Base-by-base conservation (phyloP, 805 yeast species). In the Hanseniaspora guilliermondii region DNA sequence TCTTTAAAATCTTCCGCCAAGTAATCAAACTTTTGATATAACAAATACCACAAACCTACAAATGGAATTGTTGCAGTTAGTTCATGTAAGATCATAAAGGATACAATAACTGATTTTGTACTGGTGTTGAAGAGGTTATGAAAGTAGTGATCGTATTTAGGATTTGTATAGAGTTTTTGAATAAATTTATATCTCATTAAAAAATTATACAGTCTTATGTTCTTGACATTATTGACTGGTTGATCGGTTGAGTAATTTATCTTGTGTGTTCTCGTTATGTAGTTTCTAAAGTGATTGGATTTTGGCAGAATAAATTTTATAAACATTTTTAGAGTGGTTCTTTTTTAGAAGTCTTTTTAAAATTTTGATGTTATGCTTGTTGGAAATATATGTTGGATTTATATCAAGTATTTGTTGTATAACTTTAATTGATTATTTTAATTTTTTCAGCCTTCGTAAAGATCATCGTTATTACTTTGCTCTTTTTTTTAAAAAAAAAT, bases 31-130 rank as follows among this genome's bases (percentile, higher is more conserved):
- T 77, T 70, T 56, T 76, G 73, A 66, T 83, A 84, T 58, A 85
- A 73, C 0, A 72, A 58, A 61, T 78, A 83, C 88, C 91, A 83
- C 2, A 84, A 60, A 0, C 80, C 80, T 39, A 83, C 69, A 48
- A 85, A 69, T 1, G 94, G 94, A 30, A 76, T 74, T 2, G 85
- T 73, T 2, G 95, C 95, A 0, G 89, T 75, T 41, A 85, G 58
- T 62, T 85, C 95, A 62, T 85, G 95, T 14, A 85, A 70, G 4
- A 85, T 63, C 6, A 85, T 59, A 60, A 85, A 85, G 2, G 88
- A 72, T 0, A 83, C 73, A 12, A 82, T 70, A 1, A 68, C 64
- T 5, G 67, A 58, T 5, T 61, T 58, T 2, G 69, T 60, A 21
- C 67, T 68, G 1, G 69, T 61, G 35, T 65, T 60, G 16, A 65